phyloP scores from a whole-genome alignment of 331 rosid species.

The Malus hybrid region DNA sequence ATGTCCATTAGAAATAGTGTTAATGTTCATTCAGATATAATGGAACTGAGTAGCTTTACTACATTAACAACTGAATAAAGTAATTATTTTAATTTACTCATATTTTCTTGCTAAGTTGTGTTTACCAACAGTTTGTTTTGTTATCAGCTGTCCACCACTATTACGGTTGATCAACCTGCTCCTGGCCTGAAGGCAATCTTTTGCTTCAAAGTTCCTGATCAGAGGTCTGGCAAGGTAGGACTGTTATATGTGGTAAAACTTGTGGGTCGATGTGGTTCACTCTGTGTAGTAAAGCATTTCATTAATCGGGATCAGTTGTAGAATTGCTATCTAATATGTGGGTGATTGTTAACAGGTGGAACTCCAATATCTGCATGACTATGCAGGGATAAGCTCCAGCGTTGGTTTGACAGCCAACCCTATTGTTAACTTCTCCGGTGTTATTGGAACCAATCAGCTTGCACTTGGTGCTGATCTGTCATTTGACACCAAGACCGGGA shows the following conservation, averaged over 20 bases:
- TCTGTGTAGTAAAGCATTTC: neutral
- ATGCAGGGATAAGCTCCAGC: conserved; percentile 70
- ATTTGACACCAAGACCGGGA: conserved; percentile 62
- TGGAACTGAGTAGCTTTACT: neutral
- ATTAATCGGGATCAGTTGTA: neutral
- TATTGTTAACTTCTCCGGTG: conserved; percentile 72
- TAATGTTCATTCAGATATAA: neutral
- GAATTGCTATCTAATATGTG: neutral
- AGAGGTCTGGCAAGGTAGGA: conserved; percentile 87
- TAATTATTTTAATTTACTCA: neutral
- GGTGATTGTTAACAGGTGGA: conserved; percentile 48
- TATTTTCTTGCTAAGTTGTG: neutral
- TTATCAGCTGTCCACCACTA: conserved; percentile 58
- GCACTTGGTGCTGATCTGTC: conserved; percentile 75
- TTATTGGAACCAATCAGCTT: conserved; percentile 51
- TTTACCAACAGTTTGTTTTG: neutral
- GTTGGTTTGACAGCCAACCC: conserved; percentile 86
- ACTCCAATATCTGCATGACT: conserved; percentile 74
- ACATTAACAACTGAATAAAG: neutral
- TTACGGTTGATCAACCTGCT: conserved; percentile 65
- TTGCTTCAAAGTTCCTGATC: conserved; percentile 75
- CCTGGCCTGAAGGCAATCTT: conserved; percentile 80
- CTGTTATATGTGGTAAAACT: neutral
- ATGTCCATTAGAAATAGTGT: neutral
- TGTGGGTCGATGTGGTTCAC: neutral